Conservation (phyloP, 2,329 filamentous ascomycete genomes). For the Diaporthe velutina region DNA sequence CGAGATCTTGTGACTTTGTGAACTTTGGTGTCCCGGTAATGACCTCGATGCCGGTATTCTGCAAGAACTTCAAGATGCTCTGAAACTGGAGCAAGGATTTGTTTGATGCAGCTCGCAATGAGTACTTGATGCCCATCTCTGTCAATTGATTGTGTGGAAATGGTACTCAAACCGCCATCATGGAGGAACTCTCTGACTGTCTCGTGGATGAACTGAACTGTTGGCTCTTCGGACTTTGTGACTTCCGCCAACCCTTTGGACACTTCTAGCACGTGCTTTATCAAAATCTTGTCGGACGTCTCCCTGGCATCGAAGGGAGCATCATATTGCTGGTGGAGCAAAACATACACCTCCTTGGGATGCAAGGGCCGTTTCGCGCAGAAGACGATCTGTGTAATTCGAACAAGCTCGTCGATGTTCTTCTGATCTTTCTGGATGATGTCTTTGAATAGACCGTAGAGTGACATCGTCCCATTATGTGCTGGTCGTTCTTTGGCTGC, state of each 20-base stretch:
- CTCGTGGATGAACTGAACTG: slow-evolving; percentile 67
- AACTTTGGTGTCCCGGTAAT: background rate
- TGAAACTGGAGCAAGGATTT: slow-evolving; percentile 47
- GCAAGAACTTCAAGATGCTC: background rate
- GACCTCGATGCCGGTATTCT: background rate
- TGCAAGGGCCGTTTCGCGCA: slow-evolving; percentile 59
- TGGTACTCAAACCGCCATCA: slow-evolving; percentile 46
- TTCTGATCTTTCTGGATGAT: slow-evolving; percentile 61
- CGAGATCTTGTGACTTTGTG: too few species aligned
- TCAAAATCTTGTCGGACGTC: slow-evolving; percentile 43
- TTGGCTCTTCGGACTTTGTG: slow-evolving; percentile 47
- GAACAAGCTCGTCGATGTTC: slow-evolving; percentile 54
- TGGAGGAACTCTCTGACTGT: slow-evolving; percentile 62
- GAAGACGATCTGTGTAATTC: slow-evolving; percentile 67
- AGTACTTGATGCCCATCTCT: slow-evolving; percentile 56
- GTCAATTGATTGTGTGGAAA: slow-evolving; percentile 49
- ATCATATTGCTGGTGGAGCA: slow-evolving; percentile 41
- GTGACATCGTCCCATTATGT: slow-evolving; percentile 39
- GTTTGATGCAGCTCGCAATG: slow-evolving; percentile 57
- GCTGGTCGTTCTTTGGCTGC: background rate
- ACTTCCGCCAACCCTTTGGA: slow-evolving; percentile 66
- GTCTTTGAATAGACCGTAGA: slow-evolving; percentile 63
- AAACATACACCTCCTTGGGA: slow-evolving; percentile 57
- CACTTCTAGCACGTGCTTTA: slow-evolving; percentile 51
- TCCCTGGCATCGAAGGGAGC: background rate